Percentiles rank a stretch among this genome's conserved stretches.
Conservation (phyloP, 1,284 basidiomycete species). For the Microbotryum silenes-acaulis region DNA sequence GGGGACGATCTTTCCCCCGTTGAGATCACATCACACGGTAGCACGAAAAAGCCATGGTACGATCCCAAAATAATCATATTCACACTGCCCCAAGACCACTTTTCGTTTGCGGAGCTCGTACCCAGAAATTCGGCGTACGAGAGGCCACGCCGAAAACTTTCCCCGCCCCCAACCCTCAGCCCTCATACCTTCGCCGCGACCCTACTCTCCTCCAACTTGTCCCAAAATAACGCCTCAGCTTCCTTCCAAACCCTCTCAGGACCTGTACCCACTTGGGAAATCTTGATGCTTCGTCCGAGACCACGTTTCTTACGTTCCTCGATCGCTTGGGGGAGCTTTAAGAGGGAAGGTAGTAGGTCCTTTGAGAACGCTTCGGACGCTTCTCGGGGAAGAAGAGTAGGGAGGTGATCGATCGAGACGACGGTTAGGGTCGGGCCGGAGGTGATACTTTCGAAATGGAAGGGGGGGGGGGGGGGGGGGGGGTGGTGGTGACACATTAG, state of each 20-base stretch:
- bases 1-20: too few species aligned
- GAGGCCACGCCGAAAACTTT: too few species aligned
- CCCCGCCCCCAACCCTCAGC: background rate
- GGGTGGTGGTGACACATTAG: too few species aligned
- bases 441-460: slow-evolving; percentile 47
- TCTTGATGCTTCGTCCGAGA: slow-evolving; percentile 18
- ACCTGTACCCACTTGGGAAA: slow-evolving; percentile 10
- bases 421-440: slow-evolving; percentile 61
- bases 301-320: slow-evolving; percentile 12
- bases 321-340: slow-evolving; percentile 53
- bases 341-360: slow-evolving; percentile 79
- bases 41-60: too few species aligned
- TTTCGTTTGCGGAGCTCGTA: too few species aligned
- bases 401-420: slow-evolving; percentile 95
- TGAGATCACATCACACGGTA: too few species aligned
- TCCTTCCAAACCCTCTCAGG: slow-evolving; percentile 79
- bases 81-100: too few species aligned
- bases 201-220: slow-evolving; percentile 53
- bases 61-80: too few species aligned
- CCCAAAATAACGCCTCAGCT: slow-evolving; percentile 74
- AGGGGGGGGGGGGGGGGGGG: too few species aligned
- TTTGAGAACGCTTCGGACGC: slow-evolving; percentile 92
- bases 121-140: too few species aligned
- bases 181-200: background rate
- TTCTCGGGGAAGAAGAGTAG: slow-evolving; percentile 90